Conservation (phyloP, 176 grass and related monocot genomes). For the Cenchrus purpureus region DNA sequence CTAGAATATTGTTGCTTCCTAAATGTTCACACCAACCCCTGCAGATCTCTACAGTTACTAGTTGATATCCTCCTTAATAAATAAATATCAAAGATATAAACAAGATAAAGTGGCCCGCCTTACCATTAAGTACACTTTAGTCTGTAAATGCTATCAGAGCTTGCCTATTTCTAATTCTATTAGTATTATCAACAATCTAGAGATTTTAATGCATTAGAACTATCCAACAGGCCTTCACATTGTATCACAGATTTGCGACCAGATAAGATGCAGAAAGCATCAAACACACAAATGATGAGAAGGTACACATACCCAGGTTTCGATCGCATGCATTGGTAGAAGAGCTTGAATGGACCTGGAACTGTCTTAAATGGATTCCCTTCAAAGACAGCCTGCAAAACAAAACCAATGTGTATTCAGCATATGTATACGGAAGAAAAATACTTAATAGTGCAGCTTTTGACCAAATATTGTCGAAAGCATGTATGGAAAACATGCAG, state of each 20-base stretch:
- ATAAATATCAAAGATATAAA: not conserved
- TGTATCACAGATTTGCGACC: not conserved
- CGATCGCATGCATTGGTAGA: conserved; percentile 81
- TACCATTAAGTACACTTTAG: not conserved
- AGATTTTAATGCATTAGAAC: not conserved
- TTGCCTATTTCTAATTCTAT: not conserved
- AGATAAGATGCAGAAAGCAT: not conserved
- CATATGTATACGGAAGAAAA: not conserved
- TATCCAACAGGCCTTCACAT: not conserved
- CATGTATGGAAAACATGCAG: not conserved
- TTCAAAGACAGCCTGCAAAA: conserved; percentile 87
- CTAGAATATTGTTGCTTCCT: not conserved
- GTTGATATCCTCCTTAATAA: not conserved
- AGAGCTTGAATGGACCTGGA: conserved; percentile 89
- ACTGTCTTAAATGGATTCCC: conserved; percentile 95
- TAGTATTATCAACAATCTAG: not conserved
- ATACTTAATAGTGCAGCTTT: not conserved
- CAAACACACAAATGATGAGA: conserved; percentile 9
- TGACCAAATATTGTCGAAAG: not conserved
- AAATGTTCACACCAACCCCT: not conserved
- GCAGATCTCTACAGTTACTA: not conserved
- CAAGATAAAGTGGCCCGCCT: not conserved
- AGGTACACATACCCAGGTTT: conserved; percentile 67
- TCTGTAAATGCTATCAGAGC: conserved; percentile 1
- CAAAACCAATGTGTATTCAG: not conserved